These are phyloP conservation scores for Blastocystis sp. DNA, from an alignment of 352 stramenopile species.

Conservation along the genomic window DNA sequence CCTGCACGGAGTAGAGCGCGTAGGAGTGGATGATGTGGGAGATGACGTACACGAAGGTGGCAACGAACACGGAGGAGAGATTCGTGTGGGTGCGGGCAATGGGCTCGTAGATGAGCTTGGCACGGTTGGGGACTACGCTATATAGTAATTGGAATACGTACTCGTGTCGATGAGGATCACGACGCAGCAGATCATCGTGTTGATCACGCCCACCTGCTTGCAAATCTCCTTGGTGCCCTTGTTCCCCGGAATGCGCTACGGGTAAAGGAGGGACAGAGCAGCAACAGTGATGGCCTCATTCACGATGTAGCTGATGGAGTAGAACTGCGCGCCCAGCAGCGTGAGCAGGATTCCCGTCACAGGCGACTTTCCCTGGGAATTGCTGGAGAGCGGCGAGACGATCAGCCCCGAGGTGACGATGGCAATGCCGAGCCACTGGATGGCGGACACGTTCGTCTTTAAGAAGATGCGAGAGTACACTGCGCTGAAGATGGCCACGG, in stretches of 20 bases:
- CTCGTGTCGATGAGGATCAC: slow-evolving; percentile 38
- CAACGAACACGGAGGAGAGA: background rate
- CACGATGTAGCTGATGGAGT: slow-evolving; percentile 46
- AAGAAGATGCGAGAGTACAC: slow-evolving; percentile 25
- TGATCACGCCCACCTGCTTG: slow-evolving; percentile 30
- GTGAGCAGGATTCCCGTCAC: slow-evolving; percentile 23
- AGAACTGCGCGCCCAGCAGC: slow-evolving; percentile 52
- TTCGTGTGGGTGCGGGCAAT: background rate
- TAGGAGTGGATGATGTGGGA: slow-evolving; percentile 42
- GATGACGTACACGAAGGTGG: slow-evolving; percentile 1
- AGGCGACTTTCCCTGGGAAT: background rate
- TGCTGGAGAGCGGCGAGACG: slow-evolving; percentile 18
- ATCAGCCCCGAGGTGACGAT: slow-evolving; percentile 14
- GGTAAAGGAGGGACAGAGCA: background rate
- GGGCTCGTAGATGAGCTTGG: background rate
- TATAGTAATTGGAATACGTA: background rate
- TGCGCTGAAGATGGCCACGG: slow-evolving; percentile 39
- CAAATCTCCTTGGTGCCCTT: slow-evolving; percentile 26
- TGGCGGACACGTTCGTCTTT: background rate
- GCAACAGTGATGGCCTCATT: slow-evolving; percentile 25
- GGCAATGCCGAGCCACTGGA: slow-evolving; percentile 31
- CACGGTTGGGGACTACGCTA: slow-evolving; percentile 1
- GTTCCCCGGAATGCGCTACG: slow-evolving; percentile 22
- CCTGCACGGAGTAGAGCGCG: slow-evolving; percentile 30
- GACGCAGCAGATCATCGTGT: background rate